A percentile compares a stretch with the other conserved stretches of the same genome.
Conservation (phyloP, 78 protist genomes). For the Capsaspora owczarzaki region DNA sequence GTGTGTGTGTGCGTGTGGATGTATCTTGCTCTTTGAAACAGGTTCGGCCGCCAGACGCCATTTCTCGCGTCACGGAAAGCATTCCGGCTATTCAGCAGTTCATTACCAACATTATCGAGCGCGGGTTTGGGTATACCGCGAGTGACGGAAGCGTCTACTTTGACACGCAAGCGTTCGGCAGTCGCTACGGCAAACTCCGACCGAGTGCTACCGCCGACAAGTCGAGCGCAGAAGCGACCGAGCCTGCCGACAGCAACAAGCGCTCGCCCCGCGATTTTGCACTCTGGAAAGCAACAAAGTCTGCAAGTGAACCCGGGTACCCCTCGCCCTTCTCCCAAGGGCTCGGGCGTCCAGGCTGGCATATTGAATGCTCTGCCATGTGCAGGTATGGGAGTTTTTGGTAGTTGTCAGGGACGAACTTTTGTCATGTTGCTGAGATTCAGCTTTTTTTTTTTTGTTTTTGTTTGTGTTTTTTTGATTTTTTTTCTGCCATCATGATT, state of each 20-base stretch:
- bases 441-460: background rate
- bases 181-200: conserved; percentile 26
- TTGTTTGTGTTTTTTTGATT: background rate
- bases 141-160: conserved; percentile 67
- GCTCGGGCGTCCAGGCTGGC: conserved; percentile 99
- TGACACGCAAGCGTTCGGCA: conserved; percentile 24
- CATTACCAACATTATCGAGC: conserved; percentile 50
- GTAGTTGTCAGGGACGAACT: background rate
- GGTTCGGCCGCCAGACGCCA: conserved; percentile 68
- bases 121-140: background rate
- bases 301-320: conserved; percentile 25
- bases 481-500: background rate
- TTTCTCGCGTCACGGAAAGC: conserved; percentile 93
- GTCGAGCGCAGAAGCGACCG: conserved; percentile 22
- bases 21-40: no score
- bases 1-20: no score
- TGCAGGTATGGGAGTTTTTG: background rate
- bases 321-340: conserved; percentile 88
- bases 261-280: background rate
- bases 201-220: conserved; percentile 28
- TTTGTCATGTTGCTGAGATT: background rate
- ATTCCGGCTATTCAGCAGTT: conserved; percentile 75
- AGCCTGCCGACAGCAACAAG: background rate
- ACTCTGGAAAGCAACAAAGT: conserved; percentile 57
- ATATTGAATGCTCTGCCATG: conserved; percentile 99